Evolutionary conservation across 2,329 filamentous ascomycete genomes (phyloP).

Genomic region (Xylariaceae sp.): DNA sequence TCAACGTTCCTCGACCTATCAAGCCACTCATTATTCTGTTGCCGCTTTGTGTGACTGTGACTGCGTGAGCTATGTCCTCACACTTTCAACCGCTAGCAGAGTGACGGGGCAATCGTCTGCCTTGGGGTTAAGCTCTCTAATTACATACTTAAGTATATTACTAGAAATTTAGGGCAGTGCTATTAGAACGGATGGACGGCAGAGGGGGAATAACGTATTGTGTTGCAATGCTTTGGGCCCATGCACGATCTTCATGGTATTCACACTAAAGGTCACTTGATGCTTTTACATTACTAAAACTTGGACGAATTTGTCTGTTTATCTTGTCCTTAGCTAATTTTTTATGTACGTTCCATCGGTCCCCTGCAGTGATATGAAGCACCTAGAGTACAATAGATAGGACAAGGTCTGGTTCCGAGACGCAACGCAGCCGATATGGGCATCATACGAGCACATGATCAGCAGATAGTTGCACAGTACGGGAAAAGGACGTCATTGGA

Average conservation of each 20-base stretch:
- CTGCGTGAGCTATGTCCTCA: neutral
- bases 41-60: neutral
- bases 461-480: neutral
- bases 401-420: neutral
- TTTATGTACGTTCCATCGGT: neutral
- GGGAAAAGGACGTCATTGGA: neutral
- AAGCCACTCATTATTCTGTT: constrained; percentile 3
- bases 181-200: too few relatives aligned
- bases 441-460: neutral
- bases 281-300: too few relatives aligned
- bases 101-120: neutral
- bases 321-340: neutral
- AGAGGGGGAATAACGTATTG: too few relatives aligned
- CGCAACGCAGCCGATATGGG: neutral
- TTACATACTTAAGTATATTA: too few relatives aligned
- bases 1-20: constrained; percentile 4
- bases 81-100: neutral
- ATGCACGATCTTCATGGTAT: too few relatives aligned
- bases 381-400: neutral
- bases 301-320: neutral
- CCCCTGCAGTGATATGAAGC: neutral
- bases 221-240: too few relatives aligned
- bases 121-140: too few relatives aligned
- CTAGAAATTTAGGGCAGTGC: too few relatives aligned
- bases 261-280: too few relatives aligned